Base-by-base conservation (phyloP, 2,329 filamentous ascomycete genomes). In the Aspergillus amoenus region DNA sequence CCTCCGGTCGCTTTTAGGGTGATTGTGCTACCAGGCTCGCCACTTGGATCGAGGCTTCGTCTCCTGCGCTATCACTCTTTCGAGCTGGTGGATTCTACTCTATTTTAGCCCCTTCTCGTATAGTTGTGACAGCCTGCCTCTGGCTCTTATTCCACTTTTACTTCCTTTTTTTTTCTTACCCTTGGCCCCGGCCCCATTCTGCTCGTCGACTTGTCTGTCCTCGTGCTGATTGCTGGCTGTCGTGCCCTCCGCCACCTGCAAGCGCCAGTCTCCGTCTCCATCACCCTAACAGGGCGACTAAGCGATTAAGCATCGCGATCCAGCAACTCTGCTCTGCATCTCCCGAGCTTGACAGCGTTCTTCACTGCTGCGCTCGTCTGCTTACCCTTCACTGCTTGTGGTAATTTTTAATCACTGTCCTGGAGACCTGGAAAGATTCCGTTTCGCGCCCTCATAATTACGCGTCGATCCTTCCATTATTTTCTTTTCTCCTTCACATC, bases 251-350 rank as follows among this genome's bases (percentile, higher is more conserved):
- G 69, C 67, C 70, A 70, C 69, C 69, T 72, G 71, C 71, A 73
- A 69, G 71, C 37, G 65, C 58, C 69, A 71, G 71, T 66, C 62
- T 66, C 63, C 67, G 62, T 66, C 62, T 66, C 63, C 68, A 61
- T 64, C 64, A 62, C 64, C 67, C 69, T 70, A 72, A 72, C 64
- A 66, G 66, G 64, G 62, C 21, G 64, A 71, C 72, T 73, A 74
- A 72, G 61, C 65, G 61, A 71, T 73, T 74, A 74, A 74, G 72
- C 72, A 73, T 72, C 71, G 61, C 61, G 64, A 68, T 65, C 64
- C 59, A 63, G 58, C 62, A 30, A 11, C 27, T 30, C 9, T 30
- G 27, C 27, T 30, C 27, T 64, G 55, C 51, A 47, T 41, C 51
- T 56, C 27, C 8, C 27, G 27, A 30, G 27, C 27, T 30, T 30